A percentile compares a stretch with the other conserved stretches of the same genome.
These are phyloP conservation scores for Penicillium sp. DNA, from an alignment of 2,329 filamentous ascomycete genomes.

Conservation along the genomic window DNA sequence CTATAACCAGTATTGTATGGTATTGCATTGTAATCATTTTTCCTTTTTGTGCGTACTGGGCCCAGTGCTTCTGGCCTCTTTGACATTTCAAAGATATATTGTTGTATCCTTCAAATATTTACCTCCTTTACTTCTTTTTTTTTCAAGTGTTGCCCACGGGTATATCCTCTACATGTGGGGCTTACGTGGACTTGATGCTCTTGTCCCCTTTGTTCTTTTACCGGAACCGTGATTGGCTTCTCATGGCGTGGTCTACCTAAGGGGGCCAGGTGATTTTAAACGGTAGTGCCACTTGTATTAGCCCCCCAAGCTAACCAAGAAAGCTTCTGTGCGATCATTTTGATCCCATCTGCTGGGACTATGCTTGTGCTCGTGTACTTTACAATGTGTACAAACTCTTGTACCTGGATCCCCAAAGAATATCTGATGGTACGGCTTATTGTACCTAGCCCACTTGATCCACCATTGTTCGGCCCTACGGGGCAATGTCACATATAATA, in stretches of 20 bases:
- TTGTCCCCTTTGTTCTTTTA: not conserved
- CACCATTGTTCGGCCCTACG: not conserved
- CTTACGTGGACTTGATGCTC: not conserved
- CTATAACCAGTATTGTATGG: constrained; percentile 7
- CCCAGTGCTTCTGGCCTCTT: not conserved
- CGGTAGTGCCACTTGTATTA: not conserved
- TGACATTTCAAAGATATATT: not conserved
- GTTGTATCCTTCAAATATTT: not conserved
- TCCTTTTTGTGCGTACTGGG: not conserved
- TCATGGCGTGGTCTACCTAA: not conserved
- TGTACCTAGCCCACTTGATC: constrained; percentile 9
- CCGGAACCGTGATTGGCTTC: not conserved
- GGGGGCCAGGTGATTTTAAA: not conserved
- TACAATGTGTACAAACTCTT: not conserved
- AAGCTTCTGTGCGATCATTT: constrained; percentile 7
- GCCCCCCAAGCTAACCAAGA: not conserved
- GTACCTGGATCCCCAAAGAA: not conserved
- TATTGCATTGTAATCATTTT: constrained; percentile 2
- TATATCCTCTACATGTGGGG: not conserved
- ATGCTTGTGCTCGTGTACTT: constrained; percentile 12
- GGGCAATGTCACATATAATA: not conserved
- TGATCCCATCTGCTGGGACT: not conserved
- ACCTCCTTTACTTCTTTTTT: not conserved
- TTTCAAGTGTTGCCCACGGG: too few relatives aligned
- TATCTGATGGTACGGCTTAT: not conserved